These are phyloP conservation scores for Cadophora malorum DNA, from an alignment of 2,329 filamentous ascomycete genomes.

Conservation along the genomic window DNA sequence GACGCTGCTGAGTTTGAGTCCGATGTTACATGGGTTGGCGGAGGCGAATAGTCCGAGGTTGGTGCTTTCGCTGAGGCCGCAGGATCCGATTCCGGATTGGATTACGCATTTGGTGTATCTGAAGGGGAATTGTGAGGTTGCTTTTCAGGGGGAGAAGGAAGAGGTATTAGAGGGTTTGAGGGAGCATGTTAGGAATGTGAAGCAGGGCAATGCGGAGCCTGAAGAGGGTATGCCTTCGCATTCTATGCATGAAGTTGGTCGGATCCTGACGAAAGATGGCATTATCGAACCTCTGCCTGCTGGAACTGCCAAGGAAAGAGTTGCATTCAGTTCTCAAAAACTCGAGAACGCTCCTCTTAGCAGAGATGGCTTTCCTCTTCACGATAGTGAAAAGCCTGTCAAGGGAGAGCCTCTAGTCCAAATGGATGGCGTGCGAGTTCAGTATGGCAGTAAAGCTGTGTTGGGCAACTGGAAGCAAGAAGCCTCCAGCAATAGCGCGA, in stretches of 20 bases:
- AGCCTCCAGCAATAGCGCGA: constrained; percentile 50
- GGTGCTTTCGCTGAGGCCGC: constrained; percentile 79
- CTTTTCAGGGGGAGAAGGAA: constrained; percentile 68
- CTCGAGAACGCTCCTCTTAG: constrained; percentile 21
- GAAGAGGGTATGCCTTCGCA: constrained; percentile 34
- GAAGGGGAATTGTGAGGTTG: constrained; percentile 69
- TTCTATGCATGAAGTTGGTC: constrained; percentile 41
- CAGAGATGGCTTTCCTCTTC: constrained; percentile 39
- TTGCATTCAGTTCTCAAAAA: neutral
- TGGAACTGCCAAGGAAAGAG: neutral
- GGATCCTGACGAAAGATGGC: constrained; percentile 39
- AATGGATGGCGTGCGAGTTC: constrained; percentile 84
- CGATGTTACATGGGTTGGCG: constrained; percentile 72
- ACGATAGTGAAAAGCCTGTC: constrained; percentile 29
- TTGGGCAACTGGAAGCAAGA: constrained; percentile 81
- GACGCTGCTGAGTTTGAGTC: constrained; percentile 74
- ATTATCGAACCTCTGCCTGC: constrained; percentile 32
- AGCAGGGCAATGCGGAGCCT: constrained; percentile 19
- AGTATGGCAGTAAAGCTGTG: constrained; percentile 78
- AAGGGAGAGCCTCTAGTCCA: constrained; percentile 78
- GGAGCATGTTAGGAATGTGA: constrained; percentile 51
- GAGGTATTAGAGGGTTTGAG: constrained; percentile 63
- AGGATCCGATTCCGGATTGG: constrained; percentile 89
- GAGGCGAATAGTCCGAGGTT: constrained; percentile 71
- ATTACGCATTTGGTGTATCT: constrained; percentile 83